phyloP scores from a whole-genome alignment of 345 rosid species.

The Salix exigua region DNA sequence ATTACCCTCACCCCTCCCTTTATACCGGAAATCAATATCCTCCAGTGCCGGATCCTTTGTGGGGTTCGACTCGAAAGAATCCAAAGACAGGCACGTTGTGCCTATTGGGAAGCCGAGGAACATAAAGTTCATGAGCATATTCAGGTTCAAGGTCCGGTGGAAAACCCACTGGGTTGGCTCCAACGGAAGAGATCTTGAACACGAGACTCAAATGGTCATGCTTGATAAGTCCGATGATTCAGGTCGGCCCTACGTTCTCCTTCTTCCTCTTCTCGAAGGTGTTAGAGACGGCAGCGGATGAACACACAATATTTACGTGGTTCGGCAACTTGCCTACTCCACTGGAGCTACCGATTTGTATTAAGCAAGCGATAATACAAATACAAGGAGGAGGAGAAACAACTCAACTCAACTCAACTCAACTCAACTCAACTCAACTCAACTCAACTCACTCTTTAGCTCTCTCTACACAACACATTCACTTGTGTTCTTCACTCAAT shows the following conservation, averaged over 20 bases:
- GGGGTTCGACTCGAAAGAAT: slow-evolving; percentile 45
- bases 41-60: slow-evolving; percentile 50
- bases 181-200: slow-evolving; percentile 69
- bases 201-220: slow-evolving; percentile 74
- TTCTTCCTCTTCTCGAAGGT: slow-evolving; percentile 78
- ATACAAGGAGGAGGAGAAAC: too few species aligned
- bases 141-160: slow-evolving; percentile 99
- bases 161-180: slow-evolving; percentile 91
- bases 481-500: too few species aligned
- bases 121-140: slow-evolving; percentile 83
- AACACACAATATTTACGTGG: too few species aligned
- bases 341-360: too few species aligned
- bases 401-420: too few species aligned
- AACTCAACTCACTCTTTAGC: too few species aligned
- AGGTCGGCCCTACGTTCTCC: slow-evolving; percentile 65
- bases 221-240: slow-evolving; percentile 51
- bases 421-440: too few species aligned
- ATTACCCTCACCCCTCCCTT: slow-evolving; percentile 4
- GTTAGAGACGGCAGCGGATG: too few species aligned
- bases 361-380: too few species aligned
- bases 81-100: slow-evolving; percentile 58
- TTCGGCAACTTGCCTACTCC: too few species aligned
- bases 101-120: slow-evolving; percentile 65
- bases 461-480: too few species aligned
- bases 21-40: slow-evolving; percentile 6